phyloP scores from a whole-genome alignment of 2,329 filamentous ascomycete species.

The Dactylonectria estremocensis region DNA sequence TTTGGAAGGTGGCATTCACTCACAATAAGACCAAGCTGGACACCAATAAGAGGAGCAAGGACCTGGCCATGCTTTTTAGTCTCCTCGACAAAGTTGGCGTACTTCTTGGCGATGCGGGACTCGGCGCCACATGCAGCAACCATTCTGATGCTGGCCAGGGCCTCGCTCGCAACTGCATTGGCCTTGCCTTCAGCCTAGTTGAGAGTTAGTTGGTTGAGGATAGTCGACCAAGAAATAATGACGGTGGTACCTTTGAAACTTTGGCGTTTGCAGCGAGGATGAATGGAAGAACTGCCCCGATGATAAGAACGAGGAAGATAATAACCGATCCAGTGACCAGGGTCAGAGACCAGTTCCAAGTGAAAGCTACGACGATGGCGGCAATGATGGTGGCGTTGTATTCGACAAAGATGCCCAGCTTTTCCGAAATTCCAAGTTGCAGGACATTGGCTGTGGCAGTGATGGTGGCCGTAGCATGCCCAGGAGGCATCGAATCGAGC shows the following conservation, averaged over 20 bases:
- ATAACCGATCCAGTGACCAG: constrained; percentile 72
- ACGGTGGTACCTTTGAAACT: constrained; percentile 55
- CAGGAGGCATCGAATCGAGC: constrained; percentile 76
- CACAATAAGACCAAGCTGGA: constrained; percentile 68
- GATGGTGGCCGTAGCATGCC: constrained; percentile 74
- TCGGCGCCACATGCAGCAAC: constrained; percentile 76
- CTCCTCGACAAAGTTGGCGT: constrained; percentile 69
- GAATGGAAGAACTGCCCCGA: constrained; percentile 67
- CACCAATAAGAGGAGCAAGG: constrained; percentile 65
- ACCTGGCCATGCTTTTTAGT: constrained; percentile 65
- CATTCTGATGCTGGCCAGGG: constrained; percentile 73
- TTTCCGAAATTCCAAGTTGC: constrained; percentile 77
- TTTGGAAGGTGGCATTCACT: not conserved
- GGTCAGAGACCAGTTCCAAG: constrained; percentile 71
- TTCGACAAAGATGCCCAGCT: constrained; percentile 72
- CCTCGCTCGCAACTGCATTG: constrained; percentile 73
- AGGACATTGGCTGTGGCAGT: constrained; percentile 75
- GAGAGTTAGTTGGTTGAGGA: constrained; percentile 28
- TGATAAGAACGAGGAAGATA: constrained; percentile 67
- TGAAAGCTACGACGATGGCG: constrained; percentile 69
- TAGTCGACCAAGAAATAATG: too few relatives aligned
- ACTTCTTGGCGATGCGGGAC: constrained; percentile 66
- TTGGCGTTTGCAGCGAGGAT: constrained; percentile 67
- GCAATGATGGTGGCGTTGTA: constrained; percentile 67
- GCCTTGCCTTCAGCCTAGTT: constrained; percentile 68